These are phyloP conservation scores for Aspergillus cavernicola DNA, from an alignment of 495 filamentous ascomycete genomes.

Conservation along the genomic window DNA sequence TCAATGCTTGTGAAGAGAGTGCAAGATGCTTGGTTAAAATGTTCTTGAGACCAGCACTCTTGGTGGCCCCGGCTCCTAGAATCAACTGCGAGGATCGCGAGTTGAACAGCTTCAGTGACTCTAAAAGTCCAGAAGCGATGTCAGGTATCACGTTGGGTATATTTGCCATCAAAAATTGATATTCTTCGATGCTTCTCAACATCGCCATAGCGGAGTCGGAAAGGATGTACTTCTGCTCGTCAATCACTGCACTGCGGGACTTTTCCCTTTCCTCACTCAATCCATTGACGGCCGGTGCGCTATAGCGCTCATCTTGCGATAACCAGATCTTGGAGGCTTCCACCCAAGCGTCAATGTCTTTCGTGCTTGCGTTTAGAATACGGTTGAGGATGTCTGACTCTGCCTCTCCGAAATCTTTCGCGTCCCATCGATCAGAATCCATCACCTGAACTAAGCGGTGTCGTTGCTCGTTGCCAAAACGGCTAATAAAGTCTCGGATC, in stretches of 20 bases:
- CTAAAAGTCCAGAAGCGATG: slow-evolving; percentile 66
- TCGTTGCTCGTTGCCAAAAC: slow-evolving; percentile 70
- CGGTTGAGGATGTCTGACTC: slow-evolving; percentile 59
- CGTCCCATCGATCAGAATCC: slow-evolving; percentile 88
- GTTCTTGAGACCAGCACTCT: slow-evolving; percentile 87
- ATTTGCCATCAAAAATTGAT: slow-evolving; percentile 74
- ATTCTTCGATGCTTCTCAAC: slow-evolving; percentile 74
- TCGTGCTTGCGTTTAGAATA: slow-evolving; percentile 75
- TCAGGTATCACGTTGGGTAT: slow-evolving; percentile 87
- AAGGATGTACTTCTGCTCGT: slow-evolving; percentile 81
- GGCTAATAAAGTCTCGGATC: slow-evolving; percentile 81
- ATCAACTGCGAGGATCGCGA: slow-evolving; percentile 91
- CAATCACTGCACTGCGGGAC: slow-evolving; percentile 68
- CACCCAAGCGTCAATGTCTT: slow-evolving; percentile 71
- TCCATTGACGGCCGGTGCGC: slow-evolving; percentile 45
- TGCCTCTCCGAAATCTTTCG: slow-evolving; percentile 73
- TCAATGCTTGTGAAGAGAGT: slow-evolving; percentile 82
- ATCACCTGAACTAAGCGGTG: slow-evolving; percentile 77
- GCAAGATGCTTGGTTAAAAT: slow-evolving; percentile 97
- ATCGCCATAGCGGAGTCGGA: slow-evolving; percentile 76
- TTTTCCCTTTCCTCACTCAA: slow-evolving; percentile 56
- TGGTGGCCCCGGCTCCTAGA: slow-evolving; percentile 86
- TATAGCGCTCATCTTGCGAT: slow-evolving; percentile 33
- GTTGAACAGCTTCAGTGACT: slow-evolving; percentile 87
- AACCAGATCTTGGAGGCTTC: slow-evolving; percentile 70